These are phyloP conservation scores for Papiliotrema nemorosa DNA, from an alignment of 1,284 basidiomycete genomes.

Conservation along the genomic window DNA sequence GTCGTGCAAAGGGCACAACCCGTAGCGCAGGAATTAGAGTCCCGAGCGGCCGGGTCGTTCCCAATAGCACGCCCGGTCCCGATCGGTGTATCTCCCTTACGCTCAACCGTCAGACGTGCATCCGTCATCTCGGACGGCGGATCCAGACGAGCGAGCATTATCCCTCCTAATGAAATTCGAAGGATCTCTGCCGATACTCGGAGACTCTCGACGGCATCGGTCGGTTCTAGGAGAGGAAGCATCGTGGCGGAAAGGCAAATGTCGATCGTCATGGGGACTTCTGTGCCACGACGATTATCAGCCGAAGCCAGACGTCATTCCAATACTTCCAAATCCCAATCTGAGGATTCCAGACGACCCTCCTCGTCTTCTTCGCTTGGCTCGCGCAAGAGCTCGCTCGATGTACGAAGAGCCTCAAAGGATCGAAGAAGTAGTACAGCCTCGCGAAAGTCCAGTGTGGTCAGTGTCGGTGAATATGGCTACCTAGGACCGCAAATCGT, in stretches of 20 bases:
- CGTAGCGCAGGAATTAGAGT: conserved; percentile 1
- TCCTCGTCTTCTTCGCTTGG: neutral
- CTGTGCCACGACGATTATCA: conserved; percentile 5
- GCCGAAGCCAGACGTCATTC: conserved; percentile 2
- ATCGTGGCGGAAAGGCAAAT: conserved; percentile 13
- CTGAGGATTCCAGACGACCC: neutral
- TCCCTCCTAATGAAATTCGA: neutral
- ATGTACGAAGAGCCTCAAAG: neutral
- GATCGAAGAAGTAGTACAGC: conserved; percentile 1
- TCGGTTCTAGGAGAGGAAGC: conserved; percentile 3
- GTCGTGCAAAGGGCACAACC: neutral
- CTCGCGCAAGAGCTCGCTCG: neutral
- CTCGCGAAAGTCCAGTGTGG: conserved; percentile 22
- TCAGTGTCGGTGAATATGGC: conserved; percentile 33
- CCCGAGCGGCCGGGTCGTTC: conserved; percentile 17
- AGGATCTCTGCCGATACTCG: neutral
- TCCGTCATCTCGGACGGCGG: conserved; percentile 20
- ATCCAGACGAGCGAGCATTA: conserved; percentile 10
- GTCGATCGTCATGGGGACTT: conserved; percentile 13
- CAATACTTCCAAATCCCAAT: neutral
- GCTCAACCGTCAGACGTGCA: conserved; percentile 14
- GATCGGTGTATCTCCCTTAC: conserved; percentile 24
- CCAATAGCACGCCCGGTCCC: conserved; percentile 21
- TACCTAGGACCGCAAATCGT: conserved; percentile 33
- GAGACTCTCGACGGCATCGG: conserved; percentile 1